phyloP scores from a whole-genome alignment of 176 grass and related monocot genomes.

The Paspalum notatum region DNA sequence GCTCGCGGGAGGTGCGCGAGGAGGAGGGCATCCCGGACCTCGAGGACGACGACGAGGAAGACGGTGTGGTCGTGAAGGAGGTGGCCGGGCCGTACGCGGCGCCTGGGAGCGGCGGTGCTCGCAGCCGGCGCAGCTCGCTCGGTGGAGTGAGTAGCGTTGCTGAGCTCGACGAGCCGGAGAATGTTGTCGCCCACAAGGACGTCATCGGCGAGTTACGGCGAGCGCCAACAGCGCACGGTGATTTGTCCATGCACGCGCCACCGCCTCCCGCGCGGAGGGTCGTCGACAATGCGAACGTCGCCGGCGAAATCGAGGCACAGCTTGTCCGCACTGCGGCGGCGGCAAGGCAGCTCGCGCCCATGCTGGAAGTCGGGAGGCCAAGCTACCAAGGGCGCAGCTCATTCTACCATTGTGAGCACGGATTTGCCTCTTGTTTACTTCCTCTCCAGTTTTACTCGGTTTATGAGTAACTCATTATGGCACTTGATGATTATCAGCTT shows the following conservation, averaged over 20 bases:
- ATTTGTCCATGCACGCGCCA: neutral
- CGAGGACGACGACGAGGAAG: constrained; percentile 65
- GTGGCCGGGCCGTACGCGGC: constrained; percentile 45
- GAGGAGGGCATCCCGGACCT: constrained; percentile 97
- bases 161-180: constrained; percentile 31
- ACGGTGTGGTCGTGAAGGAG: constrained; percentile 52
- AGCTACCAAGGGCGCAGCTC: constrained; percentile 56
- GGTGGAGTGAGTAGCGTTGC: neutral
- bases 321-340: constrained; percentile 64
- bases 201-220: constrained; percentile 33
- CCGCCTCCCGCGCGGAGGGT: constrained; percentile 13
- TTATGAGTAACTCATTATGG: constrained; percentile 12
- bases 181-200: constrained; percentile 39
- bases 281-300: constrained; percentile 35
- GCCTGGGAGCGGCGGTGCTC: neutral
- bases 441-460: constrained; percentile 11
- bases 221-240: constrained; percentile 14
- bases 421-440: constrained; percentile 15
- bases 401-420: constrained; percentile 60
- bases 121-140: constrained; percentile 38
- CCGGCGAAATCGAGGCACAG: constrained; percentile 63
- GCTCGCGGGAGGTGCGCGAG: constrained; percentile 86
- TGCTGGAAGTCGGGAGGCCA: constrained; percentile 79
- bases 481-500: constrained; percentile 51
- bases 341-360: constrained; percentile 47